These are phyloP conservation scores for Colletotrichum orchidophilum DNA, from an alignment of 2,329 filamentous ascomycete species.

Conservation along the genomic window DNA sequence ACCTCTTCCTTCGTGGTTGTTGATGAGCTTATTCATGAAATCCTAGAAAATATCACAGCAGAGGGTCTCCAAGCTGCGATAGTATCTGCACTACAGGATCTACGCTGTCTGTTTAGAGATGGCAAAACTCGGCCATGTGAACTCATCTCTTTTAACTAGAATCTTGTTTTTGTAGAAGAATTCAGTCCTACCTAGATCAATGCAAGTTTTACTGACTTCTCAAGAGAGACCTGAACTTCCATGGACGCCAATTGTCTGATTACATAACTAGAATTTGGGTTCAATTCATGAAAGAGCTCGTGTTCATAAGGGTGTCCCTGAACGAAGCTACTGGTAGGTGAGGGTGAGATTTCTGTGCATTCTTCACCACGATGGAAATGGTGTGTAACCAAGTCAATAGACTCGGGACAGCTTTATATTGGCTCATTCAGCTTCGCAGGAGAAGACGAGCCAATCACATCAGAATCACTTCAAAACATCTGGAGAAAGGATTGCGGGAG, in stretches of 20 bases:
- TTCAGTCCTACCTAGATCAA: background rate
- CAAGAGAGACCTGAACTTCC: background rate
- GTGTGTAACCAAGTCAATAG: too few relatives aligned
- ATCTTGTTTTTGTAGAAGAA: background rate
- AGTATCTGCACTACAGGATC: background rate
- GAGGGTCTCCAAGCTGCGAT: background rate
- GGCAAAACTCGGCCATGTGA: background rate
- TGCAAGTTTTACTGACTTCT: background rate
- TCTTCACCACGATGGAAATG: too few relatives aligned
- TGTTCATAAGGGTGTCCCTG: background rate
- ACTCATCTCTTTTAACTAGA: rapidly evolving
- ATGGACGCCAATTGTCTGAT: background rate
- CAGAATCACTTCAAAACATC: too few relatives aligned
- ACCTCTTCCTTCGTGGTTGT: background rate
- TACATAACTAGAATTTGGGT: background rate
- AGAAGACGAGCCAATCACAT: too few relatives aligned
- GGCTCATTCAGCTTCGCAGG: too few relatives aligned
- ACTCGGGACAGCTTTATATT: too few relatives aligned
- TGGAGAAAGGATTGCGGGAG: background rate
- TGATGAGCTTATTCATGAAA: background rate
- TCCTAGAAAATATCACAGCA: background rate
- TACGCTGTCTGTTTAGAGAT: background rate
- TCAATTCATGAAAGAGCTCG: background rate
- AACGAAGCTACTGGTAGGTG: background rate
- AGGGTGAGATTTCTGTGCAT: too few relatives aligned